phyloP scores from a whole-genome alignment of 1,284 basidiomycete genomes.

The Pyrrhoderma lamaoense region DNA sequence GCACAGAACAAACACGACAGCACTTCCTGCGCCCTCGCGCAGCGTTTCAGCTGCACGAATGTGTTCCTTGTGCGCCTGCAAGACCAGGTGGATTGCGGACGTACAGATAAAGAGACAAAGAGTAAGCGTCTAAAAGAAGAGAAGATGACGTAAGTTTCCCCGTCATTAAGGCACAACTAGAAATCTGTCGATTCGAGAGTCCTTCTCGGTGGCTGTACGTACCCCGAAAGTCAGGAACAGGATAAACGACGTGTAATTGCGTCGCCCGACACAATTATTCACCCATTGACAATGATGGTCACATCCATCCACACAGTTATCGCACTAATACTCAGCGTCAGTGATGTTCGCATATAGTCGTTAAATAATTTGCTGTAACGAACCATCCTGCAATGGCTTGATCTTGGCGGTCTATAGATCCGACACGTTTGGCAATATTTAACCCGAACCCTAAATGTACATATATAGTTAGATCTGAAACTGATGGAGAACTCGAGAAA shows the following conservation, averaged over 20 bases:
- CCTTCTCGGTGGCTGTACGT: conserved; percentile 17
- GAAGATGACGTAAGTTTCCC: conserved; percentile 6
- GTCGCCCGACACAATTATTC: conserved; percentile 87
- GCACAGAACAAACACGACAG: conserved; percentile 66
- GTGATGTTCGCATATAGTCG: background rate
- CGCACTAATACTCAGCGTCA: conserved; percentile 49
- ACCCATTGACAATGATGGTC: conserved; percentile 95
- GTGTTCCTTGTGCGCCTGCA: conserved; percentile 43
- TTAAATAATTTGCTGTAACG: conserved; percentile 22
- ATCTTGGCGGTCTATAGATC: conserved; percentile 83
- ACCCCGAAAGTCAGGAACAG: conserved; percentile 68
- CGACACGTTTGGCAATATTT: conserved; percentile 90
- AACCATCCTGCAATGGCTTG: conserved; percentile 90
- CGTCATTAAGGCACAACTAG: conserved; percentile 4
- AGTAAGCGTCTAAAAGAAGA: conserved; percentile 30
- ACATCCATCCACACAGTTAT: conserved; percentile 88
- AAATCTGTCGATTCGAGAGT: background rate
- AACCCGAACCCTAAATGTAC: conserved; percentile 58
- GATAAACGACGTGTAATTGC: conserved; percentile 89
- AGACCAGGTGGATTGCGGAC: conserved; percentile 72
- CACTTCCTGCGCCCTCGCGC: conserved; percentile 50
- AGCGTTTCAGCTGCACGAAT: conserved; percentile 9
- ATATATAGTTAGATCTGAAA: background rate
- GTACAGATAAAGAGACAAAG: conserved; percentile 63
- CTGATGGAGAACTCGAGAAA: too few species aligned